Evolutionary conservation across 768 basidiomycete species (phyloP).

Genomic region (Tylopilus rubrobrunneus): DNA sequence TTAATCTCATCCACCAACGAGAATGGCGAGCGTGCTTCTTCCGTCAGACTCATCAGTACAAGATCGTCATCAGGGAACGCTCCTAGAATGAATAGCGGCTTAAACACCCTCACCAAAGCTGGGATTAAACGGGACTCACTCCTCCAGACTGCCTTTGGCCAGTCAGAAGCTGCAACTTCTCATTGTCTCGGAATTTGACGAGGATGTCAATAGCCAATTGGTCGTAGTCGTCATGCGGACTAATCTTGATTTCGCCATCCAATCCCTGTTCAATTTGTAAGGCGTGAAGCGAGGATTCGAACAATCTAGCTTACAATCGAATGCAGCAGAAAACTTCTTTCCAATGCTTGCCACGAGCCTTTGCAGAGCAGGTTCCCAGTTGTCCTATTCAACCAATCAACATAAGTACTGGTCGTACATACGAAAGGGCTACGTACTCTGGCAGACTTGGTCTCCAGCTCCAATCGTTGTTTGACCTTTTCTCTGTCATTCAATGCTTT

Average conservation of each 20-base stretch:
- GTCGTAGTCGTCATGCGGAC: slow-evolving; percentile 79
- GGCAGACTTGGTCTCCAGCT: slow-evolving; percentile 58
- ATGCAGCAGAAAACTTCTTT: slow-evolving; percentile 82
- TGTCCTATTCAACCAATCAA: slow-evolving; percentile 45
- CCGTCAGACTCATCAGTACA: slow-evolving; percentile 93
- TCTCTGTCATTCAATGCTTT: slow-evolving; percentile 52
- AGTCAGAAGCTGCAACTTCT: slow-evolving; percentile 82
- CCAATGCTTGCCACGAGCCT: slow-evolving; percentile 76
- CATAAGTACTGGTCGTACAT: neutral
- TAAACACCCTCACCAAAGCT: neutral
- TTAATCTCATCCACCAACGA: slow-evolving; percentile 99
- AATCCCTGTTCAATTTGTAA: slow-evolving; percentile 53
- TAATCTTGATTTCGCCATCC: slow-evolving; percentile 88
- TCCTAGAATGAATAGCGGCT: slow-evolving; percentile 51
- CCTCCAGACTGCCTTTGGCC: slow-evolving; percentile 93
- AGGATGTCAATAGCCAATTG: slow-evolving; percentile 96
- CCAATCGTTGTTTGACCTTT: slow-evolving; percentile 46
- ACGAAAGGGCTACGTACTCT: slow-evolving; percentile 41
- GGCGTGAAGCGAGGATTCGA: neutral
- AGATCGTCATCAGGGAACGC: slow-evolving; percentile 92
- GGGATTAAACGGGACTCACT: slow-evolving; percentile 47
- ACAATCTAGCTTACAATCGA: slow-evolving; percentile 65
- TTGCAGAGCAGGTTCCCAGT: slow-evolving; percentile 84
- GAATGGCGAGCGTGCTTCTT: slow-evolving; percentile 92
- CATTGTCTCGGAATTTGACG: slow-evolving; percentile 92